Conservation (phyloP, 2,329 filamentous ascomycete species). For the Arthrobotrys sinensis region DNA sequence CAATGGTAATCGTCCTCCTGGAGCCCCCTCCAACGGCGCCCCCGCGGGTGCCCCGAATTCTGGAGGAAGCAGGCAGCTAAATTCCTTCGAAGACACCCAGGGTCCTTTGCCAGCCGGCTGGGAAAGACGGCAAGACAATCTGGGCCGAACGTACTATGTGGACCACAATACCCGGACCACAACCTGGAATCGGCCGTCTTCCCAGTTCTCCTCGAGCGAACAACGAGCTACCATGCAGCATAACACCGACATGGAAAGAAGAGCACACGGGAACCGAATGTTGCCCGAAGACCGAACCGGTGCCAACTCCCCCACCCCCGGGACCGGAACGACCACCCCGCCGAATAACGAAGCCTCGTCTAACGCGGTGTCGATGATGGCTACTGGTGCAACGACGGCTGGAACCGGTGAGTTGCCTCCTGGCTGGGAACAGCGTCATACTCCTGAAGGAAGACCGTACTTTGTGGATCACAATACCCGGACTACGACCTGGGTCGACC, state of each 20-base stretch:
- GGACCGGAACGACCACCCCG: slow-evolving; percentile 65
- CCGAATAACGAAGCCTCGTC: slow-evolving; percentile 69
- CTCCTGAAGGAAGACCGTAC: slow-evolving; percentile 93
- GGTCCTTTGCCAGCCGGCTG: slow-evolving; percentile 92
- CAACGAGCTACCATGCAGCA: slow-evolving; percentile 86
- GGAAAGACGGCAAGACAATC: slow-evolving; percentile 95
- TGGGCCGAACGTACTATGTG: slow-evolving; percentile 97
- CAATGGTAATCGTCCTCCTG: slow-evolving; percentile 66
- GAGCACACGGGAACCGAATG: slow-evolving; percentile 94
- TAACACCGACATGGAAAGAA: slow-evolving; percentile 91
- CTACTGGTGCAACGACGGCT: slow-evolving; percentile 92
- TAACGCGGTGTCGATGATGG: slow-evolving; percentile 86
- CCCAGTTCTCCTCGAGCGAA: slow-evolving; percentile 81
- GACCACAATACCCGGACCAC: slow-evolving; percentile 98
- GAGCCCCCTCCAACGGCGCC: slow-evolving; percentile 67
- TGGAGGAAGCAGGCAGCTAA: slow-evolving; percentile 76
- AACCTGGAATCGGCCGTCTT: slow-evolving; percentile 93
- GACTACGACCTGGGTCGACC: slow-evolving; percentile 98
- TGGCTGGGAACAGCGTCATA: slow-evolving; percentile 96
- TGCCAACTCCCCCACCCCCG: slow-evolving; percentile 86
- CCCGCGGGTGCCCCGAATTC: slow-evolving; percentile 65
- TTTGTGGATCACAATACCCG: slow-evolving; percentile 99
- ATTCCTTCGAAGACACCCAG: slow-evolving; percentile 96
- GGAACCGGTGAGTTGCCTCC: slow-evolving; percentile 94
- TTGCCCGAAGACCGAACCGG: slow-evolving; percentile 95